A percentile compares a stretch with the other conserved stretches of the same genome.
phyloP scores from a whole-genome alignment of 306 rosid genomes.

The Cucumis sativus region DNA sequence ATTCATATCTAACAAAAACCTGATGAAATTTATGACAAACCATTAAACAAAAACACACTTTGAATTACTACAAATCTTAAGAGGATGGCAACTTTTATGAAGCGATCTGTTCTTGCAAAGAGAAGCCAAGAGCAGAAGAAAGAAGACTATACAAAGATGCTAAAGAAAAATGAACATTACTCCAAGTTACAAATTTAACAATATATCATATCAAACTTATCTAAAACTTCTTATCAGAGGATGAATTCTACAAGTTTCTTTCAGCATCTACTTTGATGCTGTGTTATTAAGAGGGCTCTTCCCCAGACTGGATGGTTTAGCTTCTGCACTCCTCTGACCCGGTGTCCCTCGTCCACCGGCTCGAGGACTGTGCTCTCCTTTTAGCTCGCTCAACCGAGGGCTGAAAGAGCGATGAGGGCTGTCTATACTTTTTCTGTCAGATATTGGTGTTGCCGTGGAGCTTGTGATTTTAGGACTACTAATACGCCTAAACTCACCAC shows the following conservation, averaged over 20 bases:
- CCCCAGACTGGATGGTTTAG: slow-evolving; percentile 39
- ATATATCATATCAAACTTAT: slow-evolving; percentile 9
- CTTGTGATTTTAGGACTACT: slow-evolving; percentile 75
- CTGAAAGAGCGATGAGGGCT: slow-evolving; percentile 42
- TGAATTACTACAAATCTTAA: background rate
- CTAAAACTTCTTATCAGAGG: slow-evolving; percentile 12
- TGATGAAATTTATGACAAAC: background rate
- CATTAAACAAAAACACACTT: slow-evolving; percentile 2
- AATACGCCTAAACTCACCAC: slow-evolving; percentile 81
- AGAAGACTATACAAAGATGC: slow-evolving; percentile 5
- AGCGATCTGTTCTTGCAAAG: slow-evolving; percentile 13
- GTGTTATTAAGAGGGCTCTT: slow-evolving; percentile 46
- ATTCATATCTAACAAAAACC: background rate
- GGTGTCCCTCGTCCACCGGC: slow-evolving; percentile 37
- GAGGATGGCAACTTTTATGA: background rate
- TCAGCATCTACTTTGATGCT: slow-evolving; percentile 22
- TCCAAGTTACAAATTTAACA: slow-evolving; percentile 1
- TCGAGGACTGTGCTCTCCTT: slow-evolving; percentile 57
- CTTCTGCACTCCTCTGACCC: slow-evolving; percentile 48
- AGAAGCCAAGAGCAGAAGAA: background rate
- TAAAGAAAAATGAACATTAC: background rate
- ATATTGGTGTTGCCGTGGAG: slow-evolving; percentile 56
- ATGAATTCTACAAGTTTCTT: slow-evolving; percentile 1
- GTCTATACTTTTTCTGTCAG: slow-evolving; percentile 26
- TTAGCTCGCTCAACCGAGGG: slow-evolving; percentile 48